Evolutionary conservation across 768 basidiomycete species (phyloP), one percentile per base, ranked within the genome.

Genomic region (Antrodiella citrinella): DNA sequence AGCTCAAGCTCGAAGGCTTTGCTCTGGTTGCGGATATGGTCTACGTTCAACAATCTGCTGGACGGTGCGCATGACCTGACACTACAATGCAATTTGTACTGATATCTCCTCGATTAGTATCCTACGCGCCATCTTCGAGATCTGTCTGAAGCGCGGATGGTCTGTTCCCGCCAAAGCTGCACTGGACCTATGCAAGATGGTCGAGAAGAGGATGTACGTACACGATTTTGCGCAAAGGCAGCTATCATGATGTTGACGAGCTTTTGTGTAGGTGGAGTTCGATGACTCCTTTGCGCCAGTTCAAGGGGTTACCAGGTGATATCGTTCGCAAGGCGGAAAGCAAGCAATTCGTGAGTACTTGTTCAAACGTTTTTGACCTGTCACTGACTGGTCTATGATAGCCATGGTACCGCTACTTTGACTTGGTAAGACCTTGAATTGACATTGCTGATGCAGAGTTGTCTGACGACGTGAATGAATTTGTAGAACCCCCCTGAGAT

Each of bases 351-450:
- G 87, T 90, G 60, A 62, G 82, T 75, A 15, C 30, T 46, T 39
- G 26, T n/a, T 12, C 13, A 40, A 11, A 51, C 26, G 1, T 45
- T 10, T 18, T 45, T 23, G 9, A 10, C 5, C 3, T 5, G 4
- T 19, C 12, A 48, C 49, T 55, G 44, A 43, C 44, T 47, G 22
- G 20, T 25, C 5, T n/a, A 1, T 45, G n/a, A n/a, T 59, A 86
- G 85, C 92, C 93, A 0, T 96, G 93, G 92, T 89, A 96, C 62
- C 85, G 94, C 21, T 98, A 97, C 71, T 98, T 95, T 56, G 95
- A 97, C 62, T 71, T 98, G 54, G 76, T 78, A 55, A 58, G 69
- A 58, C 21, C 38, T 26, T 41, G n/a, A n/a, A n/a, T n/a, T 42
- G 22, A 10, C n/a, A 20, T 53, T 21, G n/a, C n/a, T n/a, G n/a